Evolutionary conservation across 176 grass and related monocot species (phyloP), one percentile per base, ranked within the genome.

Genomic region (Carex pumila): DNA sequence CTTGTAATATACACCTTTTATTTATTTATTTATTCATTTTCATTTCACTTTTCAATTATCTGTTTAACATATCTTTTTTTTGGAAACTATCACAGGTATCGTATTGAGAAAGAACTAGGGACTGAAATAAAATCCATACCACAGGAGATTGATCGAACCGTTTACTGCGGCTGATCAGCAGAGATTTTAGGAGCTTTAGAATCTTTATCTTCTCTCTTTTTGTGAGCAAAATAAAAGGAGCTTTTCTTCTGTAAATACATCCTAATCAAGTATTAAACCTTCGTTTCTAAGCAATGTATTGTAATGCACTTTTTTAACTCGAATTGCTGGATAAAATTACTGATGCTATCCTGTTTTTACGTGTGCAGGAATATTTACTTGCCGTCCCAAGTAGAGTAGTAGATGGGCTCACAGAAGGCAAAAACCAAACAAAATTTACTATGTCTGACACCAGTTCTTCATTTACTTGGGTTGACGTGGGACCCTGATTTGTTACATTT

Each of bases 71-170:
- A 83, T 91, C 55, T 67, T 79, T 67, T 70, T 17, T 89, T 86
- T 64, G 73, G 31, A 53, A 10, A 80, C 25, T 19, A 21, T 80
- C 7, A 66, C 90, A 98, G 92, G 88, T 90, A 98, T 86, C 86
- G 95, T 84, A 98, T 95, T 85, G 95, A 98, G 69, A 92, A 98
- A 88, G 95, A 98, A 71, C 89, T 98, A 83, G 95, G 95, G 49
- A 98, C 95, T 49, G 95, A 98, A 81, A 98, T 98, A 89, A 98
- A 98, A 84, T 81, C 87, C 54, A 95, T 98, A 86, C 95, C 95
- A 65, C 86, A 90, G 79, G 92, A 93, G 86, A 98, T 98, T 80
- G 95, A 98, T 68, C 91, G 94, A 86, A 75, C 92, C 55, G 90
- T 98, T 86, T 98, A 98, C 81, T 98, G 95, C 80, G 88, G 90